These are phyloP conservation scores for Brassica rapa DNA, from an alignment of 345 rosid species.

Conservation along the genomic window DNA sequence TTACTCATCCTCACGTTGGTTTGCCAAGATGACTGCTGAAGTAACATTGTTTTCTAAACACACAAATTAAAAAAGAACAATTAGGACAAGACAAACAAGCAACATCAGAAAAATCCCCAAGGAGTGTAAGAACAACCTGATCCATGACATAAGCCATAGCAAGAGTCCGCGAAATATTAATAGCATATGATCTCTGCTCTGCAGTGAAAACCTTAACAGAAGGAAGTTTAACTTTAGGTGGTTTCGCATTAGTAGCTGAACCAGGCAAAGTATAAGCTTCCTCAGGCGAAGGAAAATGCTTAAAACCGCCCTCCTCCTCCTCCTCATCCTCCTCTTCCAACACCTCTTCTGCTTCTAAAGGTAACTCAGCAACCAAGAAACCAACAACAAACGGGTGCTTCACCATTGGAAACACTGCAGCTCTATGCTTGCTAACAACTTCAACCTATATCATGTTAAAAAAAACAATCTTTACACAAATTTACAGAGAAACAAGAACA, in stretches of 20 bases:
- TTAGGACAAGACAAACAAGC: neutral
- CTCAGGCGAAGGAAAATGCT: constrained; percentile 49
- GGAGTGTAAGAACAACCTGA: constrained; percentile 54
- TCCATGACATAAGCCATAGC: constrained; percentile 98
- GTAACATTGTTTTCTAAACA: constrained; percentile 70
- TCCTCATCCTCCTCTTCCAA: constrained; percentile 8
- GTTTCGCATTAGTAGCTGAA: constrained; percentile 34
- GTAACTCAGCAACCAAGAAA: constrained; percentile 91
- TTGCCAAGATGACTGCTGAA: constrained; percentile 93
- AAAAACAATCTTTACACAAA: neutral
- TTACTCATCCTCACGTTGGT: constrained; percentile 82
- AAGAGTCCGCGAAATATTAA: constrained; percentile 64
- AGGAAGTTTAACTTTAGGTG: constrained; percentile 44
- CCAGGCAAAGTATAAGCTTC: constrained; percentile 56
- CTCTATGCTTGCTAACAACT: constrained; percentile 58
- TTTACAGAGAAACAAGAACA: neutral
- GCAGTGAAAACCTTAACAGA: constrained; percentile 48
- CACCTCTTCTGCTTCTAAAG: constrained; percentile 36
- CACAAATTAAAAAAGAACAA: neutral
- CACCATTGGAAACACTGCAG: constrained; percentile 92
- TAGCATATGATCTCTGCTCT: constrained; percentile 74
- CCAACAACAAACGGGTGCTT: constrained; percentile 90
- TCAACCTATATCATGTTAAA: constrained; percentile 55
- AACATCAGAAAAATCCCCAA: neutral
- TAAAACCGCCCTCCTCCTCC: constrained; percentile 31